Percentiles rank a stretch among this genome's conserved stretches.
phyloP scores from a whole-genome alignment of 495 filamentous ascomycete species.

The Aspergillus affinis region DNA sequence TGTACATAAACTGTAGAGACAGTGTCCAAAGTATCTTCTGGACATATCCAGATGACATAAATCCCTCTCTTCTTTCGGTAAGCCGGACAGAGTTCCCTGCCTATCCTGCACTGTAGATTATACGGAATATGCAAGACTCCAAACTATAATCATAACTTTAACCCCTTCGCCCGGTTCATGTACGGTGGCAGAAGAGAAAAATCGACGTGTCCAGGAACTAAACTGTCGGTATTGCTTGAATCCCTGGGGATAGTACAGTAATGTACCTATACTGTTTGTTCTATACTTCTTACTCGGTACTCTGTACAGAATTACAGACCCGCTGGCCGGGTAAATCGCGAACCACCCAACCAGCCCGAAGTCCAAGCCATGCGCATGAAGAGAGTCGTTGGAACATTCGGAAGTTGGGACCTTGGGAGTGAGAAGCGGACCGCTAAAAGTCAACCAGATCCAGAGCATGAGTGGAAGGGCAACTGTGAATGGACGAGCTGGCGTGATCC shows the following conservation, averaged over 20 bases:
- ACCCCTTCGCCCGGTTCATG: neutral
- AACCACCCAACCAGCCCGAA: too few species aligned
- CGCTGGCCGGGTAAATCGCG: neutral
- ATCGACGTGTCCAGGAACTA: too few species aligned
- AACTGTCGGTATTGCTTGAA: too few species aligned
- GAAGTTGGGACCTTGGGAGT: conserved; percentile 12
- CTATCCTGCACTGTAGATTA: neutral
- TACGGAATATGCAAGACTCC: conserved; percentile 3
- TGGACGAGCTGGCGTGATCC: neutral
- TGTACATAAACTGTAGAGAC: too few species aligned
- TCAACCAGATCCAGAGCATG: conserved; percentile 6
- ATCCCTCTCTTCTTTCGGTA: neutral
- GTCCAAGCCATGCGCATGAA: too few species aligned
- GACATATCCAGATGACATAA: neutral
- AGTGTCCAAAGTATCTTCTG: neutral
- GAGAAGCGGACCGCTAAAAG: conserved; percentile 3
- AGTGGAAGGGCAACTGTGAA: neutral
- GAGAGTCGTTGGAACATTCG: neutral
- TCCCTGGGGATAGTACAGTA: too few species aligned
- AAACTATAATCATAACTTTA: neutral
- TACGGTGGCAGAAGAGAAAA: neutral
- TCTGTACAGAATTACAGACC: too few species aligned
- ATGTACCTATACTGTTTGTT: too few species aligned
- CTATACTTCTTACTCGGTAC: too few species aligned
- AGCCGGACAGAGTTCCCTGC: neutral